Conservation (phyloP, 345 rosid species). For the Populus alba region DNA sequence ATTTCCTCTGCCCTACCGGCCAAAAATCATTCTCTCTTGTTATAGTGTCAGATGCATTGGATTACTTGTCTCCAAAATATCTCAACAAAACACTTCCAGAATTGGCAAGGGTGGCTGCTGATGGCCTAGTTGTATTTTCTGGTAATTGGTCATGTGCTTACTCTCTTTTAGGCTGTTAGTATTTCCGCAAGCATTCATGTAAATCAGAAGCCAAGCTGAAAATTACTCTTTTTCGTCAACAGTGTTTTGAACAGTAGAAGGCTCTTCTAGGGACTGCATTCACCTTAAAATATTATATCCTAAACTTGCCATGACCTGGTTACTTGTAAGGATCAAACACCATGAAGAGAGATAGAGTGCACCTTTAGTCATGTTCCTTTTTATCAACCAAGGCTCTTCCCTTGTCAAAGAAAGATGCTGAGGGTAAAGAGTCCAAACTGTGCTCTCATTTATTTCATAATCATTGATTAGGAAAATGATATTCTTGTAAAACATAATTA, state of each 20-base stretch:
- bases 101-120: constrained; percentile 81
- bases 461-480: background rate
- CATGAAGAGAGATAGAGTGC: background rate
- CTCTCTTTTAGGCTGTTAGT: background rate
- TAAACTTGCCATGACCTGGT: background rate
- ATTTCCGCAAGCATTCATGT: background rate
- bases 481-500: background rate
- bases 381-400: background rate
- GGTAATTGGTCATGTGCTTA: constrained; percentile 42
- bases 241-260: background rate
- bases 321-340: background rate
- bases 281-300: background rate
- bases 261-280: background rate
- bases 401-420: background rate
- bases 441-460: background rate
- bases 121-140: constrained; percentile 68
- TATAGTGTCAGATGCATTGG: constrained; percentile 88
- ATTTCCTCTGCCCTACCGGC: constrained; percentile 78
- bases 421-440: background rate
- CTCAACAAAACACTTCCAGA: constrained; percentile 90
- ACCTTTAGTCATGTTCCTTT: background rate
- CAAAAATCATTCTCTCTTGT: constrained; percentile 95
- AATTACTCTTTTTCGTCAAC: background rate
- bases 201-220: too few relatives aligned
- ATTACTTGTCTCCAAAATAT: constrained; percentile 89